These are phyloP conservation scores for Termitomyces bulborhizus DNA, from an alignment of 768 basidiomycete genomes.

Conservation along the genomic window DNA sequence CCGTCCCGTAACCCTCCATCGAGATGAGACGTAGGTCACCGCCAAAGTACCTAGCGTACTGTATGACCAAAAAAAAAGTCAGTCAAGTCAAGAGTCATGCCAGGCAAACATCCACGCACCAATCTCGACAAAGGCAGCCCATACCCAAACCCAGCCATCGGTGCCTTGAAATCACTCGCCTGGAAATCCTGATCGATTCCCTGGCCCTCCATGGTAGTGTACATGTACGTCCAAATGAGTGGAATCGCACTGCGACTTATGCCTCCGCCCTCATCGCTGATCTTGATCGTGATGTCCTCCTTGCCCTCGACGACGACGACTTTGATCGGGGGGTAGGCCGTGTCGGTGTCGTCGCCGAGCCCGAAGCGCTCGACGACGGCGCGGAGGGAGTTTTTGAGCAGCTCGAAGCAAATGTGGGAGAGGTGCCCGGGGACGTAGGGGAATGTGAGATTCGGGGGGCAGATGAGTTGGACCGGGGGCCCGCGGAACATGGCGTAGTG, in stretches of 20 bases:
- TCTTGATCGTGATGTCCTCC: slow-evolving; percentile 99
- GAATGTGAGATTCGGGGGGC: slow-evolving; percentile 80
- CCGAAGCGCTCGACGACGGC: slow-evolving; percentile 95
- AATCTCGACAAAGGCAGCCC: slow-evolving; percentile 88
- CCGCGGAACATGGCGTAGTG: slow-evolving; percentile 95
- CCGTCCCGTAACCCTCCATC: slow-evolving; percentile 98
- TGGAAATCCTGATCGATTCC: slow-evolving; percentile 74
- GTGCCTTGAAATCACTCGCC: slow-evolving; percentile 89
- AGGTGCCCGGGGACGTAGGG: slow-evolving; percentile 96
- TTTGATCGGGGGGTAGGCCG: slow-evolving; percentile 83
- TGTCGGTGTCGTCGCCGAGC: slow-evolving; percentile 58
- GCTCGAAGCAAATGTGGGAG: slow-evolving; percentile 94
- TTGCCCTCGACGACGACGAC: slow-evolving; percentile 95
- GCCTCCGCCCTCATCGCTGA: slow-evolving; percentile 94
- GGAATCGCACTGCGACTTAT: slow-evolving; percentile 87
- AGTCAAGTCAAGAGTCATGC: not conserved
- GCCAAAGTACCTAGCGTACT: slow-evolving; percentile 95
- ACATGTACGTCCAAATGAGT: slow-evolving; percentile 99
- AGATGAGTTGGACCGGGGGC: slow-evolving; percentile 94
- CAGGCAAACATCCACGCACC: slow-evolving; percentile 39
- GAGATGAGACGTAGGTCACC: slow-evolving; percentile 90
- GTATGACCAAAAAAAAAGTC: not conserved
- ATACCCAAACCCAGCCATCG: slow-evolving; percentile 97
- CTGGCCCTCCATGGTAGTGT: slow-evolving; percentile 77
- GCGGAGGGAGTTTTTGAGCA: slow-evolving; percentile 95